Evolutionary conservation across 768 basidiomycete genomes (phyloP), one percentile per base, ranked within the genome.

Genomic region (Kwoniella botswanensis): DNA sequence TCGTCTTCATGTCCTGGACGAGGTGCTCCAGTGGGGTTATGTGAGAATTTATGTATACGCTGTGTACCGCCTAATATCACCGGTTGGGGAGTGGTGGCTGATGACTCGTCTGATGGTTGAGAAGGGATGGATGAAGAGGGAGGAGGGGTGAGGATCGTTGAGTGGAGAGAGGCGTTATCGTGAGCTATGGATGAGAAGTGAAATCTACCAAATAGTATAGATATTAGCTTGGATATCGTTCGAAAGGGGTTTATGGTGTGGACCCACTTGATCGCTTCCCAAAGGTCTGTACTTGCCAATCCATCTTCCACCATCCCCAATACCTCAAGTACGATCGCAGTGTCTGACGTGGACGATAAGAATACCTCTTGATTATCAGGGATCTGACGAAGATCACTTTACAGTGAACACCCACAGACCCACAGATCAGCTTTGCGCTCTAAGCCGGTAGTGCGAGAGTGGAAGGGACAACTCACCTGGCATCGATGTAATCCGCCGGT

Each of bases 301-400:
- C 80, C 83, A 10, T 84, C 83, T 68, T 79, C 78, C 26, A 96
- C 93, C 68, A 89, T 86, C 81, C 93, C 83, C 13, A 98, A 85
- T 24, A 97, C 88, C 80, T 99, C 97, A 29, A 97, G 84, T 61
- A 98, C 88, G 72, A 95, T 87, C 78, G 91, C 93, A 74, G 89
- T 85, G 60, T 87, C 86, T 5, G 89, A 91, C 59, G 88, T 83
- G 6, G 88, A 88, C 65, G 90, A 90, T 67, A 97, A 82, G 84
- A 93, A 91, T 53, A 97, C 96, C 80, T 98, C 97, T 83, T 99
- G 96, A 4, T 89, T 93, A 81, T 98, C 92, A 15, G 97, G 95
- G 13, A 99, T 86, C 84, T 98, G 92, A 65, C 96, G 93, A 6
- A 90, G 69, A 61, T 86, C 85, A 70, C 90, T 91, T 50, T 18